Conservation (phyloP, 192 early-diverging fungal genomes). For the Lunasporangiospora selenospora region DNA sequence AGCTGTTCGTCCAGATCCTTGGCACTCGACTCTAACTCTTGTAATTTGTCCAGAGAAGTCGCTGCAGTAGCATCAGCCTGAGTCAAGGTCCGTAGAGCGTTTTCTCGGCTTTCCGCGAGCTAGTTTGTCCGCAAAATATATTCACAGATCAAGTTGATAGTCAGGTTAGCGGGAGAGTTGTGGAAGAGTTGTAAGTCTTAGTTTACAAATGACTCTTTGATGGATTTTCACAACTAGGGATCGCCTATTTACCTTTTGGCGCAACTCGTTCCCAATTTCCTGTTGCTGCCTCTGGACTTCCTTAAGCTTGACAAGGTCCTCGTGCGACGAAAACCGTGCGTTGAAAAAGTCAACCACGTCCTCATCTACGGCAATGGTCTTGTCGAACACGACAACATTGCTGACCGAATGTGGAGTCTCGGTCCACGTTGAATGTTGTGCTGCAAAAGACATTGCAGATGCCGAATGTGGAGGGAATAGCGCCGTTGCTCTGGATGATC, state of each 20-base stretch:
- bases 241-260: constrained; percentile 24
- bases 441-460: background rate
- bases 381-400: constrained; percentile 44
- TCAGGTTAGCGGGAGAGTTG: background rate
- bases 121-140: constrained; percentile 4
- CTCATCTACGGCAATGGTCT: constrained; percentile 42
- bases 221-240: too few relatives aligned
- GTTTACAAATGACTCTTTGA: background rate
- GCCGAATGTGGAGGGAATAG: background rate
- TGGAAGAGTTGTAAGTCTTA: background rate
- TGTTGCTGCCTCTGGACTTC: constrained; percentile 14
- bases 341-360: constrained; percentile 49
- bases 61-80: constrained; percentile 22
- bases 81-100: constrained; percentile 12
- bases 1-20: constrained; percentile 38
- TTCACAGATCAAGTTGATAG: background rate
- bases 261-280: constrained; percentile 5
- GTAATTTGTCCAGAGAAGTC: constrained; percentile 3
- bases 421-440: background rate
- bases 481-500: too few relatives aligned
- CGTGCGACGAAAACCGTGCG: constrained; percentile 32
- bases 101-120: constrained; percentile 29
- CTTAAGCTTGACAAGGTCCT: constrained; percentile 48
- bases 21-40: constrained; percentile 26
- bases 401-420: background rate